These are phyloP conservation scores for Trichoderma erinaceum DNA, from an alignment of 495 filamentous ascomycete genomes.

Conservation along the genomic window DNA sequence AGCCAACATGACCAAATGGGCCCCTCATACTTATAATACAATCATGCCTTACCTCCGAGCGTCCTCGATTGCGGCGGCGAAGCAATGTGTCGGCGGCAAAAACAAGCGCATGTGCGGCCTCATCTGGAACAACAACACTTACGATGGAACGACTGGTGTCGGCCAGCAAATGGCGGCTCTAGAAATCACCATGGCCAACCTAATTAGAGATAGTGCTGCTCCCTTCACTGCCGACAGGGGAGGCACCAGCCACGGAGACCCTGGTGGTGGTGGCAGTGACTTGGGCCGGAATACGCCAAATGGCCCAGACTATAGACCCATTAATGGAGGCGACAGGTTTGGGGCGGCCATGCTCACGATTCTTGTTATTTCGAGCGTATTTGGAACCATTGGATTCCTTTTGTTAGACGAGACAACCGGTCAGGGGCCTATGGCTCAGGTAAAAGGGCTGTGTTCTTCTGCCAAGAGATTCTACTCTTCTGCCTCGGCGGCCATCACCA, in stretches of 20 bases:
- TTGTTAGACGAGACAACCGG: constrained; percentile 27
- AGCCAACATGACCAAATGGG: constrained; percentile 62
- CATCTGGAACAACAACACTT: constrained; percentile 51
- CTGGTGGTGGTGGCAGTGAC: constrained; percentile 53
- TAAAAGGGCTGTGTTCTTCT: background rate
- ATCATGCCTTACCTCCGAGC: constrained; percentile 58
- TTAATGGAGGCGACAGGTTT: constrained; percentile 49
- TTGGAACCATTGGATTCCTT: constrained; percentile 33
- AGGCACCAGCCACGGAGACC: constrained; percentile 69
- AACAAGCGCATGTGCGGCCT: constrained; percentile 64
- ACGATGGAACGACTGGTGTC: constrained; percentile 54
- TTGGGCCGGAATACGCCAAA: constrained; percentile 27
- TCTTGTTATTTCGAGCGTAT: constrained; percentile 28
- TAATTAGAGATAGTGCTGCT: constrained; percentile 37
- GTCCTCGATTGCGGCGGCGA: constrained; percentile 60
- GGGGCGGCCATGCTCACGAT: constrained; percentile 58
- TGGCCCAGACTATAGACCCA: constrained; percentile 23
- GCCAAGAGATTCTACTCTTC: background rate
- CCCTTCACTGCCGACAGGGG: constrained; percentile 63
- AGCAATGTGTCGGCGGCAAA: constrained; percentile 53
- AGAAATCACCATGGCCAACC: constrained; percentile 57
- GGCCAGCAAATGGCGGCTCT: constrained; percentile 69
- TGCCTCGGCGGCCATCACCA: background rate
- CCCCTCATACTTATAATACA: constrained; percentile 44
- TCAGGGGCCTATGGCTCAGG: constrained; percentile 10